These are phyloP conservation scores for Purshia tridentata DNA, from an alignment of 306 rosid species.

Conservation along the genomic window DNA sequence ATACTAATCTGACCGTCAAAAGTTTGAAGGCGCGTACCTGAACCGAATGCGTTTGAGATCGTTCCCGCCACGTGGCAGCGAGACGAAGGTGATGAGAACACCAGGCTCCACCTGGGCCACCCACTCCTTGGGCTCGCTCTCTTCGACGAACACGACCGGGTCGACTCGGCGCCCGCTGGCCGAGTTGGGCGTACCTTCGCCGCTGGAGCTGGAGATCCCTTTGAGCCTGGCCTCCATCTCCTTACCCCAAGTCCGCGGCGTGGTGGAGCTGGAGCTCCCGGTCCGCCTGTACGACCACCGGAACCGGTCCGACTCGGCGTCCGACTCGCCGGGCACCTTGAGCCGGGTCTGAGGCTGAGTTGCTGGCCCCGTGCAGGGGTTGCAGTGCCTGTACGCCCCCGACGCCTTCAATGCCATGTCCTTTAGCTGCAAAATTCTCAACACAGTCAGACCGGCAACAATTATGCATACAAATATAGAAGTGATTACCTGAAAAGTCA, in stretches of 20 bases:
- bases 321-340: constrained; percentile 49
- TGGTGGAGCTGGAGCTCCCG: constrained; percentile 76
- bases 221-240: constrained; percentile 92
- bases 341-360: constrained; percentile 32
- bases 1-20: background rate
- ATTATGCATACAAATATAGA: no score
- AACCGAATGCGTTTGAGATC: constrained; percentile 80
- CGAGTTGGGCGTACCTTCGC: constrained; percentile 80
- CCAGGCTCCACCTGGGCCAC: constrained; percentile 89
- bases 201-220: constrained; percentile 88
- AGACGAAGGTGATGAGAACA: constrained; percentile 74
- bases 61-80: constrained; percentile 79
- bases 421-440: constrained; percentile 48
- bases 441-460: background rate
- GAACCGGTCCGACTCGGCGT: constrained; percentile 74
- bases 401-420: constrained; percentile 96
- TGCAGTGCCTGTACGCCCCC: constrained; percentile 81
- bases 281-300: constrained; percentile 73
- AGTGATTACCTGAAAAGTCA: constrained; percentile 67
- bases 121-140: constrained; percentile 81
- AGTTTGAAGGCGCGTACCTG: constrained; percentile 43
- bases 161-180: constrained; percentile 67
- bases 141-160: constrained; percentile 75
- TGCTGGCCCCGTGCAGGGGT: constrained; percentile 66
- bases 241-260: constrained; percentile 80